Conservation (phyloP, 768 basidiomycete species). For the Tylopilus sp. region DNA sequence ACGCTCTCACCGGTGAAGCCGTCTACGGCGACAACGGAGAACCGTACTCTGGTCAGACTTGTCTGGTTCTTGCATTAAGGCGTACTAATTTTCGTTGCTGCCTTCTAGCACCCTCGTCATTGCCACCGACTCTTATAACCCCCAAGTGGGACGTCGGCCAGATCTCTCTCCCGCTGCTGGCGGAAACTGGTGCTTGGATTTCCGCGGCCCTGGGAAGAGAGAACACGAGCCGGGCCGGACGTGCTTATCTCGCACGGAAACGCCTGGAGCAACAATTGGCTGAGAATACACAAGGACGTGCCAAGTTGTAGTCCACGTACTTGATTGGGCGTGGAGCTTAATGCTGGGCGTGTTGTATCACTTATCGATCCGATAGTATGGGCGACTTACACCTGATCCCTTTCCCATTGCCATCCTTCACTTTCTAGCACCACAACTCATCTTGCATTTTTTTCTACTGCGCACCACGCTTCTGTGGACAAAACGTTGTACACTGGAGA, state of each 20-base stretch:
- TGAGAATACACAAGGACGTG: conserved; percentile 9
- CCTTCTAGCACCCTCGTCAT: neutral
- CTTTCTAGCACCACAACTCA: neutral
- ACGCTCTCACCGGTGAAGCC: conserved; percentile 67
- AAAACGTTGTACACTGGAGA: neutral
- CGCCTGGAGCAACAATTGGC: conserved; percentile 31
- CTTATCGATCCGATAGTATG: neutral
- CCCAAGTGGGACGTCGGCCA: conserved; percentile 35
- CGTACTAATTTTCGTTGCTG: neutral
- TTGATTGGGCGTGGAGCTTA: neutral
- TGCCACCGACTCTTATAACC: neutral
- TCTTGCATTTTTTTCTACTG: neutral
- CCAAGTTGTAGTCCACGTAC: conserved; percentile 5
- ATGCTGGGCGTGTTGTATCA: neutral
- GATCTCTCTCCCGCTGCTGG: conserved; percentile 62
- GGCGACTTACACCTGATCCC: neutral
- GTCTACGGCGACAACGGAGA: conserved; percentile 49
- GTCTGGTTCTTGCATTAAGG: neutral
- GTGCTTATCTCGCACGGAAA: conserved; percentile 59
- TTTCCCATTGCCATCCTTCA: neutral
- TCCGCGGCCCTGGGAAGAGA: conserved; percentile 59
- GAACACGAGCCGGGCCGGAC: conserved; percentile 75
- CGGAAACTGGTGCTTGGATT: conserved; percentile 82
- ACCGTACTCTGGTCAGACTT: conserved; percentile 18
- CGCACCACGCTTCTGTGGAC: too few relatives aligned